Percentiles rank a stretch among this genome's conserved stretches.
phyloP scores from a whole-genome alignment of 768 basidiomycete genomes.

The Termitomyces sp. region DNA sequence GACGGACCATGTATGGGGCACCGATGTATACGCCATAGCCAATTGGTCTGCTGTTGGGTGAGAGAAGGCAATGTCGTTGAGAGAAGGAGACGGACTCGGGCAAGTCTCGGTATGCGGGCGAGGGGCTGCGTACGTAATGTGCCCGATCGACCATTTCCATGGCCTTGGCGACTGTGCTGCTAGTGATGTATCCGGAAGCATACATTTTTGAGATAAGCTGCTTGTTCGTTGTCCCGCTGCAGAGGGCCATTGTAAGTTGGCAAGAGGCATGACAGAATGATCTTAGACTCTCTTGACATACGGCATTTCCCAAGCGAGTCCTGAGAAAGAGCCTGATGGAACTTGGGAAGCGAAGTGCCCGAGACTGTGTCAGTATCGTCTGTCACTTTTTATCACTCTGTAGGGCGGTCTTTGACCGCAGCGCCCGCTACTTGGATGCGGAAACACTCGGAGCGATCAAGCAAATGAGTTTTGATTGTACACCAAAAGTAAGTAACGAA shows the following conservation, averaged over 20 bases:
- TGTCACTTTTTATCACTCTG: too few relatives aligned
- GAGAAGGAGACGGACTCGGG: slow-evolving; percentile 49
- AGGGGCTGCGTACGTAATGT: slow-evolving; percentile 48
- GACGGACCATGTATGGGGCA: slow-evolving; percentile 90
- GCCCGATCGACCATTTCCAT: slow-evolving; percentile 67
- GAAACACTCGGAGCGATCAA: too few relatives aligned
- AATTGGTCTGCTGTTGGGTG: slow-evolving; percentile 44
- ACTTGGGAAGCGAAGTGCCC: too few relatives aligned
- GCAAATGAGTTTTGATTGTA: too few relatives aligned
- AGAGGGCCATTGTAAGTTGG: slow-evolving; percentile 63
- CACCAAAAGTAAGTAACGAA: too few relatives aligned
- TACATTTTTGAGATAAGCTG: slow-evolving; percentile 72
- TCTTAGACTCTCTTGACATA: background rate
- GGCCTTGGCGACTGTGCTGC: slow-evolving; percentile 54
- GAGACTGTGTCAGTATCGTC: too few relatives aligned
- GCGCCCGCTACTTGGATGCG: too few relatives aligned
- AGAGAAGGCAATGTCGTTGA: too few relatives aligned
- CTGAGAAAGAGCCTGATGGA: too few relatives aligned
- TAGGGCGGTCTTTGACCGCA: too few relatives aligned
- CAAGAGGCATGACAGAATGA: background rate
- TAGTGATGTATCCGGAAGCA: slow-evolving; percentile 45
- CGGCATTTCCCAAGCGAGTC: background rate
- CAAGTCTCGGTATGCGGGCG: slow-evolving; percentile 66
- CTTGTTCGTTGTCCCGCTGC: slow-evolving; percentile 62
- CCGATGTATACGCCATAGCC: slow-evolving; percentile 89